A percentile compares a stretch with the other conserved stretches of the same genome.
Evolutionary conservation across 345 rosid genomes (phyloP).

Genomic region (Geranium rotundifolium): DNA sequence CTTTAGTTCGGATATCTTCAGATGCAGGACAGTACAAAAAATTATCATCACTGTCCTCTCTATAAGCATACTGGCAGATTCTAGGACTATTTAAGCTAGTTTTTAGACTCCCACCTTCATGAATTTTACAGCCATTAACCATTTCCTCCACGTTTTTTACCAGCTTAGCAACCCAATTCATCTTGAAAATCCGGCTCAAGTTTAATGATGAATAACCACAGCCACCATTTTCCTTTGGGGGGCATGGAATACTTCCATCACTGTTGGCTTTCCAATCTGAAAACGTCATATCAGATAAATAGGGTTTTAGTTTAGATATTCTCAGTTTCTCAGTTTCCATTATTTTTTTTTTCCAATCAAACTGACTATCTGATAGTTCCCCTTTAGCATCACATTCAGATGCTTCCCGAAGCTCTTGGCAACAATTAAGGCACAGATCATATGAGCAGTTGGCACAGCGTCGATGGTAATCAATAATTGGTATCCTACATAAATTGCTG

Average conservation of each 20-base stretch:
- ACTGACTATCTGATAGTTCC: slow-evolving; percentile 16
- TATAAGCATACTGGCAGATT: slow-evolving; percentile 35
- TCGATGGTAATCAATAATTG: slow-evolving; percentile 90
- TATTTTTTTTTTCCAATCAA: slow-evolving; percentile 23
- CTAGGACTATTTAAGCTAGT: slow-evolving; percentile 24
- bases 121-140: slow-evolving; percentile 73
- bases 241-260: slow-evolving; percentile 87
- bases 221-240: slow-evolving; percentile 75
- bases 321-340: slow-evolving; percentile 17
- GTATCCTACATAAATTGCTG: slow-evolving; percentile 89
- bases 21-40: slow-evolving; percentile 52
- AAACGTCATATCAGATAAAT: slow-evolving; percentile 44
- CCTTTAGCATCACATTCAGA: slow-evolving; percentile 20
- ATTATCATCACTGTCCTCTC: slow-evolving; percentile 50
- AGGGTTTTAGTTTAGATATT: slow-evolving; percentile 26
- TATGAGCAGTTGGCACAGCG: slow-evolving; percentile 71
- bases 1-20: slow-evolving; percentile 41
- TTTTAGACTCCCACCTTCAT: slow-evolving; percentile 22
- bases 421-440: slow-evolving; percentile 87
- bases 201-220: slow-evolving; percentile 57
- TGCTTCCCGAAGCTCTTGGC: slow-evolving; percentile 82
- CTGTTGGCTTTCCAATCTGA: slow-evolving; percentile 78
- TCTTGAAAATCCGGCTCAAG: slow-evolving; percentile 81
- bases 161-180: slow-evolving; percentile 97
- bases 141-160: slow-evolving; percentile 91